Conservation (phyloP, 2,329 filamentous ascomycete species). For the Cercospora zeina region DNA sequence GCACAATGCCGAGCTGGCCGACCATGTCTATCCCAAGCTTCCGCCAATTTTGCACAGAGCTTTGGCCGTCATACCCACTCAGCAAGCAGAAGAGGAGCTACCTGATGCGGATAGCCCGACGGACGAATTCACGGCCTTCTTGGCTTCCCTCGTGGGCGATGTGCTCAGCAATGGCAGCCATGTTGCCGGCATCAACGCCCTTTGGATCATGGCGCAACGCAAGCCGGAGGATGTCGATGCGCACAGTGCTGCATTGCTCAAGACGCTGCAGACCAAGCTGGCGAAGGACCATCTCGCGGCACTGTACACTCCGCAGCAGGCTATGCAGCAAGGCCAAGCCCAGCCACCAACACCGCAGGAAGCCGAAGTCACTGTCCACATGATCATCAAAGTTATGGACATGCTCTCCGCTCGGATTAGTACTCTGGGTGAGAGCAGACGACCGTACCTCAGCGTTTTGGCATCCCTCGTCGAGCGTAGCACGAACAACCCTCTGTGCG, state of each 20-base stretch:
- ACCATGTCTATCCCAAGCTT: constrained; percentile 62
- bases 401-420: constrained; percentile 91
- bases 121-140: constrained; percentile 81
- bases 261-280: constrained; percentile 86
- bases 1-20: constrained; percentile 69
- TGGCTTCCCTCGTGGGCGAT: constrained; percentile 85
- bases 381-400: constrained; percentile 95
- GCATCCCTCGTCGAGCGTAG: constrained; percentile 96
- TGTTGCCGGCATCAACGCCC: constrained; percentile 83
- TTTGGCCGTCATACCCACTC: constrained; percentile 84
- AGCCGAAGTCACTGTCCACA: constrained; percentile 79
- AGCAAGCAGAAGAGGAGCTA: constrained; percentile 69
- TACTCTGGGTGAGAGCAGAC: constrained; percentile 81
- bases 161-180: constrained; percentile 74
- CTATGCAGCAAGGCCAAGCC: constrained; percentile 47
- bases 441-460: constrained; percentile 92
- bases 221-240: constrained; percentile 85
- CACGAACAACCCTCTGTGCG: constrained; percentile 78
- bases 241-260: constrained; percentile 86
- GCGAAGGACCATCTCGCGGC: constrained; percentile 87
- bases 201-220: constrained; percentile 86
- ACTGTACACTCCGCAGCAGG: constrained; percentile 60
- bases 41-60: constrained; percentile 76
- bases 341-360: constrained; percentile 68
- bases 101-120: constrained; percentile 70